Conservation (phyloP, 2,329 filamentous ascomycete species). For the Exophiala calicioides region DNA sequence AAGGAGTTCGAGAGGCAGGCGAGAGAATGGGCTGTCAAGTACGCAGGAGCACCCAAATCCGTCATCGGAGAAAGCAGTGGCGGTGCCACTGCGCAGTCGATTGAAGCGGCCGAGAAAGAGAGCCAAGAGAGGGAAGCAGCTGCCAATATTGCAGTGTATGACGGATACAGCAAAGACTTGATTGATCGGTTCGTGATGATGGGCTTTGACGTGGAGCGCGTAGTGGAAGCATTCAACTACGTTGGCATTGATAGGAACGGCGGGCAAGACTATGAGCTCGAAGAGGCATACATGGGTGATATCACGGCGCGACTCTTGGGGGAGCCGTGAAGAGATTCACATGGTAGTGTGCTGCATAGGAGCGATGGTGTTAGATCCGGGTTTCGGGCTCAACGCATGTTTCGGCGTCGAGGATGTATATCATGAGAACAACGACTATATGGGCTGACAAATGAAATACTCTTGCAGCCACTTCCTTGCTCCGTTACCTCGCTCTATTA, state of each 20-base stretch:
- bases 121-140: constrained; percentile 50
- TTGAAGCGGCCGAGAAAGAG: constrained; percentile 56
- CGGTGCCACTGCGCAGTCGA: constrained; percentile 54
- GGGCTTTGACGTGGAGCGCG: constrained; percentile 86
- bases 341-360: constrained; percentile 17
- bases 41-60: constrained; percentile 72
- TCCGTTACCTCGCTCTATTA: no score
- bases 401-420: constrained; percentile 16
- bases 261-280: constrained; percentile 80
- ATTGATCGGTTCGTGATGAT: constrained; percentile 83
- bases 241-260: constrained; percentile 78
- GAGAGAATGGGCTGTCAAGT: constrained; percentile 83
- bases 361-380: constrained; percentile 24
- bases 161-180: constrained; percentile 81
- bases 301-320: constrained; percentile 82
- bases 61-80: constrained; percentile 57
- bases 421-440: constrained; percentile 20
- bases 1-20: constrained; percentile 78
- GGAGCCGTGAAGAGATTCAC: constrained; percentile 57
- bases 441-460: no score
- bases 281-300: constrained; percentile 86
- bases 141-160: constrained; percentile 64
- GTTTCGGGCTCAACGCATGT: constrained; percentile 9
- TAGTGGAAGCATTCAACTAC: constrained; percentile 79
- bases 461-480: no score